phyloP scores from a whole-genome alignment of 2,329 filamentous ascomycete species.

The Mycosphaerella sp. region DNA sequence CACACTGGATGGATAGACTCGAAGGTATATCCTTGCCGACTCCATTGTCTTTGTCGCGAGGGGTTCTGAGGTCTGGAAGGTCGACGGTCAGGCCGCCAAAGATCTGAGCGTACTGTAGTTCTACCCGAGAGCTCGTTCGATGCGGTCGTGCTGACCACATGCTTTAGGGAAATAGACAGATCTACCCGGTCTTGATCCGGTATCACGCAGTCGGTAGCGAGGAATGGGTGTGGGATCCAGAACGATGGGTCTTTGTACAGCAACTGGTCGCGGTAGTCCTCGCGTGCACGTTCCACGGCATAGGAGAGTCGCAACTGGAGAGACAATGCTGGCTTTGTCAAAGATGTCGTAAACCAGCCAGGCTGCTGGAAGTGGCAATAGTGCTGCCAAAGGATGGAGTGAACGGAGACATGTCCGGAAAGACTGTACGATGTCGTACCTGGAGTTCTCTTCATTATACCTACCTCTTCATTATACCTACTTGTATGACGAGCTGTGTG shows the following conservation, averaged over 20 bases:
- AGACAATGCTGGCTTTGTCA: slow-evolving; percentile 11
- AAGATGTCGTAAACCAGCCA: neutral
- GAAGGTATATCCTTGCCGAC: slow-evolving; percentile 15
- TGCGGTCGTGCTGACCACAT: slow-evolving; percentile 10
- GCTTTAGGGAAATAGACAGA: slow-evolving; percentile 13
- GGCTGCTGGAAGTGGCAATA: neutral
- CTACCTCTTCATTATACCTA: too few species aligned
- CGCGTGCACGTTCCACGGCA: slow-evolving; percentile 16
- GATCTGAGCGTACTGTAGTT: slow-evolving; percentile 13
- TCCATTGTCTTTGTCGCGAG: slow-evolving; percentile 19
- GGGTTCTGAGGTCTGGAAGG: slow-evolving; percentile 11
- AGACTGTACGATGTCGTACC: neutral
- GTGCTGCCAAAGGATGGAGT: neutral
- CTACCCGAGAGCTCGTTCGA: slow-evolving; percentile 4
- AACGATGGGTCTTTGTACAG: slow-evolving; percentile 17
- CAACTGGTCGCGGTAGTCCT: slow-evolving; percentile 21
- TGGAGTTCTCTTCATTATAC: neutral
- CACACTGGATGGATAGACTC: slow-evolving; percentile 3
- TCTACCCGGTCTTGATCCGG: slow-evolving; percentile 1
- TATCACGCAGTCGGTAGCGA: slow-evolving; percentile 27
- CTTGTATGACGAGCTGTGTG: too few species aligned
- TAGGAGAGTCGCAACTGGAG: neutral
- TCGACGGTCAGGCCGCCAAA: slow-evolving; percentile 20
- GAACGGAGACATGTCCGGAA: neutral
- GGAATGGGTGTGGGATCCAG: slow-evolving; percentile 20